Evolutionary conservation across 2,329 filamentous ascomycete genomes (phyloP), one percentile per base, ranked within the genome.

Genomic region (Exophiala lecanii-corni): DNA sequence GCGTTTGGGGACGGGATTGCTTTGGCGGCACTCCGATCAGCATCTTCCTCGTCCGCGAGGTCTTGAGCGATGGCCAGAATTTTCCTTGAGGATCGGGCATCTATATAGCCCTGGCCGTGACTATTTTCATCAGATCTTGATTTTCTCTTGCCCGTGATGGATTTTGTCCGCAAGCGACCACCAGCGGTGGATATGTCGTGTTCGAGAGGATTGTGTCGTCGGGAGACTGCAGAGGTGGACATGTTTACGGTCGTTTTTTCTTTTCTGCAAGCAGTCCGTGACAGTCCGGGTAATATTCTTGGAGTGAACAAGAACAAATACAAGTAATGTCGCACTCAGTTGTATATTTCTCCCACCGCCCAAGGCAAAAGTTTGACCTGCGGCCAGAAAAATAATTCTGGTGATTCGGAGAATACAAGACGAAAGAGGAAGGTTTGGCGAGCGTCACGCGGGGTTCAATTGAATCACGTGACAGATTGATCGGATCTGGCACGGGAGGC

Each of bases 51-150:
- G 31, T 92, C 87, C 10, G 81, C 83, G 10, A 98, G 73, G 60
- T 95, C 87, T 58, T 89, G 85, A 42, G 91, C 91, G 57, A 97
- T 87, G 55, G 85, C 80, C 48, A 98, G 63, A 62, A 98, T 98
- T 58, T 87, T 89, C 56, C 82, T 78, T 44, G 91, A 95, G 13
- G 89, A 82, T 62, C 87, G 89, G 45, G 89, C 82, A 64, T 96
- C 89, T 49, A 98, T 80, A 59, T 84, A 97, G 52, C 75, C 72
- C 49, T 85, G 79, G 18, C 47, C 45, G 45, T 79, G 75, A 12
- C 23, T 26, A 21, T 76, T 73, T 23, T 80, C 75, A 46, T 78
- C 77, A 26, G 66, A 59, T 37, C 62, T 62, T 41, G 72, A 76
- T 64, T 81, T 84, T 53, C 74, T 71, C 65, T 81, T 84, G 55